phyloP scores from a whole-genome alignment of 352 stramenopile species.

The Thraustochytrium striatum region DNA sequence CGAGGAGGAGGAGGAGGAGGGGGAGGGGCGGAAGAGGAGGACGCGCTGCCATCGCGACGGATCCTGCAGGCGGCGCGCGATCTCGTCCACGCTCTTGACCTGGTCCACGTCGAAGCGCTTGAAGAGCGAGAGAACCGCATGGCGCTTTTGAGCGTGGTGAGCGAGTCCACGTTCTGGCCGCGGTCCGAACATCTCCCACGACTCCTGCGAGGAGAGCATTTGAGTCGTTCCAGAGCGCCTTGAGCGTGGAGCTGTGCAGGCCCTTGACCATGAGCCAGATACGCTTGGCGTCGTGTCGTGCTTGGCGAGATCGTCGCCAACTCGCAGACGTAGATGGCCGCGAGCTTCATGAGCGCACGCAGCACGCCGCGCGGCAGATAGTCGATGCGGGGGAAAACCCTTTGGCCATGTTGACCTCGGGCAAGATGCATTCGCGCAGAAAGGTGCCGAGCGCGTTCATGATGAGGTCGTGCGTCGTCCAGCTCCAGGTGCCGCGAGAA shows the following conservation, averaged over 20 bases:
- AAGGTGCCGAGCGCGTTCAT: constrained; percentile 3
- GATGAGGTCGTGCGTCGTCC: neutral
- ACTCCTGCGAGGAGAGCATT: neutral
- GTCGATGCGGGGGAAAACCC: neutral
- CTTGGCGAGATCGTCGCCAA: constrained; percentile 25
- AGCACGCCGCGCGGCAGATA: neutral
- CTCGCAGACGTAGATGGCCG: constrained; percentile 31
- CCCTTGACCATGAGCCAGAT: neutral
- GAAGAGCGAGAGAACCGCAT: too few relatives aligned
- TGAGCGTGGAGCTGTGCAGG: neutral
- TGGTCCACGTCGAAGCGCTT: too few relatives aligned
- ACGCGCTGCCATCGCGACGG: too few relatives aligned
- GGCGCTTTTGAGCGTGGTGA: too few relatives aligned
- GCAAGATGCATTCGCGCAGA: neutral
- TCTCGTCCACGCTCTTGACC: too few relatives aligned
- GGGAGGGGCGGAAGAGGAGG: too few relatives aligned
- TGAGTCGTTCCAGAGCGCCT: constrained; percentile 35
- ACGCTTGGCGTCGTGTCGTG: too few relatives aligned
- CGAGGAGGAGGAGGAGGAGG: too few relatives aligned
- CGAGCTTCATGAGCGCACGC: constrained; percentile 25
- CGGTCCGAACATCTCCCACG: constrained; percentile 20
- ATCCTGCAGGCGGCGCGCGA: too few relatives aligned
- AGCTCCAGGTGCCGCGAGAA: constrained; percentile 29
- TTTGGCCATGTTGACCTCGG: neutral
- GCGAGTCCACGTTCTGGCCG: constrained; percentile 9